Percentiles rank a stretch among this genome's conserved stretches.
Evolutionary conservation across 345 rosid genomes (phyloP).

Genomic region (Luvunga scandens): DNA sequence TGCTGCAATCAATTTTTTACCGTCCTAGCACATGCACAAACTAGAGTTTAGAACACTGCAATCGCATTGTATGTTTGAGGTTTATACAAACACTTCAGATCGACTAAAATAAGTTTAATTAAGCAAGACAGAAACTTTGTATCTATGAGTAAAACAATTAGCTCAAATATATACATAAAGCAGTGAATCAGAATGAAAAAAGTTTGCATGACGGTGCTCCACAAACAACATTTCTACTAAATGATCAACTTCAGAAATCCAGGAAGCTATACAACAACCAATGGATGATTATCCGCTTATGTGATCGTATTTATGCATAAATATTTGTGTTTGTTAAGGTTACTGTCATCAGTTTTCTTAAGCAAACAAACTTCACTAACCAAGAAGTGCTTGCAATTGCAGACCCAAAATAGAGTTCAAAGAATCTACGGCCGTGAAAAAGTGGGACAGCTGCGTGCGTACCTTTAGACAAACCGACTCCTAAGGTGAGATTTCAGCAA

Average conservation of each 20-base stretch:
- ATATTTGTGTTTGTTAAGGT: neutral
- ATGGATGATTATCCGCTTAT: neutral
- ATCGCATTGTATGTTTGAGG: neutral
- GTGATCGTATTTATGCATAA: neutral
- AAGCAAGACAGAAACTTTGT: neutral
- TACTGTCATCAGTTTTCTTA: neutral
- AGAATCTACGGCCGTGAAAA: neutral
- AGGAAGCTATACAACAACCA: neutral
- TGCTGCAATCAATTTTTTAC: neutral
- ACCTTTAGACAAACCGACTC: slow-evolving; percentile 5
- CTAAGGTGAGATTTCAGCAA: neutral
- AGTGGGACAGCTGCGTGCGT: neutral
- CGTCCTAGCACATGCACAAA: too few species aligned
- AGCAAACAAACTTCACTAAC: neutral
- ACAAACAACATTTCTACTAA: neutral
- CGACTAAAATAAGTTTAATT: neutral
- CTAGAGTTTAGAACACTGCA: too few species aligned
- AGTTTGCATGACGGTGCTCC: neutral
- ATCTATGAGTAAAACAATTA: neutral
- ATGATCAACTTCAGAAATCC: neutral
- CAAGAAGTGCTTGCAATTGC: neutral
- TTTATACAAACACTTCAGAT: neutral
- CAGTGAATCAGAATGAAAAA: neutral
- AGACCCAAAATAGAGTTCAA: neutral
- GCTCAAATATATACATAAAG: neutral